Percentiles rank a stretch among this genome's conserved stretches.
phyloP scores from a whole-genome alignment of 2,329 filamentous ascomycete species.

The Ophiostoma sp. region DNA sequence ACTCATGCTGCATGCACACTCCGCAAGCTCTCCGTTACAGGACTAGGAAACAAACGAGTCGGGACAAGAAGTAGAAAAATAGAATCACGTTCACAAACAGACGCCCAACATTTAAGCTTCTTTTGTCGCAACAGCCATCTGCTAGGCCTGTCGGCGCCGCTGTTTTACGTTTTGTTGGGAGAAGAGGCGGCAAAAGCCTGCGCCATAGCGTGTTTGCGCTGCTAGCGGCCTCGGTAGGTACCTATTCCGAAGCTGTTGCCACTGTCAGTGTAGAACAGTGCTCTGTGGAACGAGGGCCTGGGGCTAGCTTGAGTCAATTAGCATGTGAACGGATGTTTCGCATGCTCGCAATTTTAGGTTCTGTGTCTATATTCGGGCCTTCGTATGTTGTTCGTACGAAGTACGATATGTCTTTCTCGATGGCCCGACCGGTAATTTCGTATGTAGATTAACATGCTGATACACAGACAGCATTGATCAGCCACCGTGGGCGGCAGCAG shows the following conservation, averaged over 20 bases:
- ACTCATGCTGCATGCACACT: neutral
- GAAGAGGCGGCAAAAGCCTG: neutral
- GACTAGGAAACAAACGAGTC: neutral
- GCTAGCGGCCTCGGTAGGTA: slow-evolving; percentile 6
- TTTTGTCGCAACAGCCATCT: neutral
- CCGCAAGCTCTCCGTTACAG: slow-evolving; percentile 2
- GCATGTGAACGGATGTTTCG: neutral
- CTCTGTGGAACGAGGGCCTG: neutral
- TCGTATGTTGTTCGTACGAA: neutral
- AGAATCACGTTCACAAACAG: neutral
- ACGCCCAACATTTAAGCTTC: slow-evolving; percentile 3
- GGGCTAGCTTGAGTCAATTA: neutral
- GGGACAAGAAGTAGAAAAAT: neutral
- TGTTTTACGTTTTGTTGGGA: slow-evolving; percentile 2
- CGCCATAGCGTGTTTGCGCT: slow-evolving; percentile 7
- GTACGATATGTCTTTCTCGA: neutral
- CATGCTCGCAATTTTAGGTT: neutral
- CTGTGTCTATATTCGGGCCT: neutral
- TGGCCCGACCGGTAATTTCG: neutral
- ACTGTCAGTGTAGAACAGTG: neutral
- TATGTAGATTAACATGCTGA: neutral
- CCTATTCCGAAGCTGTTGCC: neutral
- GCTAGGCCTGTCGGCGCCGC: neutral
- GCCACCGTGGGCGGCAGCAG: neutral
- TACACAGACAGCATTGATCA: neutral